A percentile compares a stretch with the other conserved stretches of the same genome.
Evolutionary conservation across 2,329 filamentous ascomycete genomes (phyloP).

Genomic region (Curvularia hawaiiensis): DNA sequence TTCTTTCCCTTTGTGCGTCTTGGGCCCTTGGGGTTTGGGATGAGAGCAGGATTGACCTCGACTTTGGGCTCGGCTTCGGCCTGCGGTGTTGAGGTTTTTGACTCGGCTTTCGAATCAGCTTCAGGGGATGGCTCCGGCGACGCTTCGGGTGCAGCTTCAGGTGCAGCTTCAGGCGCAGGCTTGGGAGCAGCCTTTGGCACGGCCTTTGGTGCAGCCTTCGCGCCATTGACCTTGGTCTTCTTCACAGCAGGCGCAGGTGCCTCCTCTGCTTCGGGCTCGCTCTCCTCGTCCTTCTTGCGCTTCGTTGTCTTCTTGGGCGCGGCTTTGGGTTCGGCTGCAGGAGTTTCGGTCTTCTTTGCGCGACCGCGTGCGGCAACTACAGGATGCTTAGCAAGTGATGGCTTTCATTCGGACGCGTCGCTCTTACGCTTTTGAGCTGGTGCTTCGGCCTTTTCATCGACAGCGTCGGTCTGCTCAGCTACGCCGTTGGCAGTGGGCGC

Average conservation of each 20-base stretch:
- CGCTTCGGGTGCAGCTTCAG: neutral
- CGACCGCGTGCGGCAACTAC: slow-evolving; percentile 29
- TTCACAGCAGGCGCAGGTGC: slow-evolving; percentile 29
- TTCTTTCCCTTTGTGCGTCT: slow-evolving; percentile 40
- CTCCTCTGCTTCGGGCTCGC: slow-evolving; percentile 26
- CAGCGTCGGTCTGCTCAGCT: slow-evolving; percentile 11
- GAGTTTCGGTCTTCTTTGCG: slow-evolving; percentile 35
- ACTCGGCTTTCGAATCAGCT: neutral
- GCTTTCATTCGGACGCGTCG: slow-evolving; percentile 15
- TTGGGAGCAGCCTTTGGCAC: neutral
- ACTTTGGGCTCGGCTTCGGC: slow-evolving; percentile 18
- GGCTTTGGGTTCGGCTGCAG: slow-evolving; percentile 23
- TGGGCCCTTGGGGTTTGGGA: slow-evolving; percentile 39
- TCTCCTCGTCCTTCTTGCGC: slow-evolving; percentile 40
- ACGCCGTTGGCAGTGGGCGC: slow-evolving; percentile 18
- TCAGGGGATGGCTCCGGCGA: neutral
- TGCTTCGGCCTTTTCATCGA: slow-evolving; percentile 12
- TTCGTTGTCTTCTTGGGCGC: slow-evolving; percentile 30
- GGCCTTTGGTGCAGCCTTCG: slow-evolving; percentile 24
- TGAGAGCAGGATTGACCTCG: slow-evolving; percentile 19
- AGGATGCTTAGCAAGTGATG: slow-evolving; percentile 17
- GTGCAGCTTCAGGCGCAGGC: neutral
- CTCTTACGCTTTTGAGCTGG: slow-evolving; percentile 21
- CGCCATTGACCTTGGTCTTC: slow-evolving; percentile 30
- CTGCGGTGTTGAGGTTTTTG: slow-evolving; percentile 12